Evolutionary conservation across 352 stramenopile genomes (phyloP).

Genomic region (Aphanomyces euteiches): DNA sequence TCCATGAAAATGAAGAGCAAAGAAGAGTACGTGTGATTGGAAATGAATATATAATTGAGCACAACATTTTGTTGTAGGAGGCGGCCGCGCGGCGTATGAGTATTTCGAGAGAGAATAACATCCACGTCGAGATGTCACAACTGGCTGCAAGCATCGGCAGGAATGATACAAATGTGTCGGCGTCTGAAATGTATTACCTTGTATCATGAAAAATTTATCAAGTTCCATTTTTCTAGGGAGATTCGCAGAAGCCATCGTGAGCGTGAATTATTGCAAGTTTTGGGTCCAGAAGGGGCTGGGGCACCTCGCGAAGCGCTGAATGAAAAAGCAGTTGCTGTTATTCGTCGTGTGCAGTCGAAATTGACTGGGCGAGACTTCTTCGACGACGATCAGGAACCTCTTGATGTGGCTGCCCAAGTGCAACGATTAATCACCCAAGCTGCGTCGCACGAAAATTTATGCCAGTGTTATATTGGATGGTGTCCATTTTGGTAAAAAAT

Average conservation of each 20-base stretch:
- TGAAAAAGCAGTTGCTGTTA: conserved; percentile 95
- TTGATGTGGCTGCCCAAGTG: conserved; percentile 83
- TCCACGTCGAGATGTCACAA: conserved; percentile 80
- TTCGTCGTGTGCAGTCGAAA: conserved; percentile 98
- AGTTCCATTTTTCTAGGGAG: background rate
- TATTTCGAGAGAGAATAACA: conserved; percentile 35
- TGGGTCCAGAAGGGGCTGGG: conserved; percentile 74
- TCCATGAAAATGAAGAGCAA: conserved; percentile 26
- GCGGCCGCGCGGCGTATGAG: background rate
- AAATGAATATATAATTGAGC: no score
- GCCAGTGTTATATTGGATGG: conserved; percentile 99
- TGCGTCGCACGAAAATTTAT: conserved; percentile 98
- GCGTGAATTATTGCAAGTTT: conserved; percentile 64
- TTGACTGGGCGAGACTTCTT: conserved; percentile 98
- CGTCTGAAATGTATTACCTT: conserved; percentile 15
- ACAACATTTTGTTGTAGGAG: background rate
- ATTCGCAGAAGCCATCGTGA: conserved; percentile 67
- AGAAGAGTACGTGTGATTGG: conserved; percentile 17
- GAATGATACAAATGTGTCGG: conserved; percentile 29
- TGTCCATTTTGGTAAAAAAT: conserved; percentile 83
- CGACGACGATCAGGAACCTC: conserved; percentile 51
- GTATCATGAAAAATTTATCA: background rate
- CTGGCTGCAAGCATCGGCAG: conserved; percentile 76
- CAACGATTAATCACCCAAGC: conserved; percentile 97
- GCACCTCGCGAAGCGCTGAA: conserved; percentile 89